phyloP scores from a whole-genome alignment of 176 grass and related monocot genomes.

The Rhynchospora tenuis region DNA sequence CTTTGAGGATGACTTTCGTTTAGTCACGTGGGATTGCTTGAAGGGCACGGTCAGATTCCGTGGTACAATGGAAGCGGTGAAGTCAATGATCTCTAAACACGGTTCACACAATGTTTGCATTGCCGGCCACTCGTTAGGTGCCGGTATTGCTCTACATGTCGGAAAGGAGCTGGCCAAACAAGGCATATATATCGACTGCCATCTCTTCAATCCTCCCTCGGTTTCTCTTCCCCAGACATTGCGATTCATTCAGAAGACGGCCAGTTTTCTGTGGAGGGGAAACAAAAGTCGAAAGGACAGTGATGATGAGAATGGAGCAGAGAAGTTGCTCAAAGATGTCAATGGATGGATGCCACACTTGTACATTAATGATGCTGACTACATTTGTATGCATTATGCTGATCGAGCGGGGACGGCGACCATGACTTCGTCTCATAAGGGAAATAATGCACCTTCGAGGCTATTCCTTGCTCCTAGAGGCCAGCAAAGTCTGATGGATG shows the following conservation, averaged over 20 bases:
- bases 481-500: conserved; percentile 63
- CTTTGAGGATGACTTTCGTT: conserved; percentile 72
- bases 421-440: conserved; percentile 16
- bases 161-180: conserved; percentile 67
- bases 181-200: conserved; percentile 58
- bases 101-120: conserved; percentile 55
- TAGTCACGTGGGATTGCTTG: conserved; percentile 53
- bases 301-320: conserved; percentile 5
- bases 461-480: conserved; percentile 58
- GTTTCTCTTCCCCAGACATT: conserved; percentile 55
- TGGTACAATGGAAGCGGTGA: conserved; percentile 53
- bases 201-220: conserved; percentile 85
- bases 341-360: conserved; percentile 84
- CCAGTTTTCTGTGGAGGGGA: conserved; percentile 2
- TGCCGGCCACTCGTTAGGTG: conserved; percentile 73
- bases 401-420: conserved; percentile 29
- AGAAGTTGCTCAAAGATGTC: conserved; percentile 43
- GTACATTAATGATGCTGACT: conserved; percentile 64
- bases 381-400: conserved; percentile 77
- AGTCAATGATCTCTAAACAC: conserved; percentile 38
- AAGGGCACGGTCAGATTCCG: conserved; percentile 72
- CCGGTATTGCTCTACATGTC: conserved; percentile 60
- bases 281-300: background rate
- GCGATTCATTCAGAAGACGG: conserved; percentile 50
- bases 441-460: conserved; percentile 22